phyloP scores from a whole-genome alignment of 1,139 yeast species.

The Yamadazyma pseudoaaseri region DNA sequence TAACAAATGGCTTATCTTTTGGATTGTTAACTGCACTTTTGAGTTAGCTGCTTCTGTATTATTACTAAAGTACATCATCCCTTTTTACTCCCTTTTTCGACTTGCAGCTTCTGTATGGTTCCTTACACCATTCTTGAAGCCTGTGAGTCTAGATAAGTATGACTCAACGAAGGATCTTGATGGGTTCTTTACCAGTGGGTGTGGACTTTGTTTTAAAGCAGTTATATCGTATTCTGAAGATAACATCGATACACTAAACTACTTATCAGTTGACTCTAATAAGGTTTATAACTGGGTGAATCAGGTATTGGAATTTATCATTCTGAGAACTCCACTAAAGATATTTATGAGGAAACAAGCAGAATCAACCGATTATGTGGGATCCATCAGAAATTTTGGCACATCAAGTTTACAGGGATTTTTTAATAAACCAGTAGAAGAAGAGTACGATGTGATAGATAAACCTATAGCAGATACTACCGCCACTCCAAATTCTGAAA shows the following conservation, averaged over 20 bases:
- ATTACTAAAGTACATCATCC: slow-evolving; percentile 37
- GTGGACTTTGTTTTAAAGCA: slow-evolving; percentile 36
- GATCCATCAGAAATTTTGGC: slow-evolving; percentile 6
- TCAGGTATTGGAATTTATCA: background rate
- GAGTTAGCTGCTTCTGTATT: slow-evolving; percentile 32
- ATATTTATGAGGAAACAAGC: too few relatives aligned
- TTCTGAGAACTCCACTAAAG: background rate
- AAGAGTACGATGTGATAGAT: slow-evolving; percentile 46
- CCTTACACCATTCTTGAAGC: slow-evolving; percentile 41
- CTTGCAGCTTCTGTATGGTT: slow-evolving; percentile 52
- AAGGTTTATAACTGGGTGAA: slow-evolving; percentile 2
- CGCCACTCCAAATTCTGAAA: slow-evolving; percentile 8
- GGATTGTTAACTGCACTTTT: slow-evolving; percentile 49
- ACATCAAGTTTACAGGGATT: slow-evolving; percentile 5
- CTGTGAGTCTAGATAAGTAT: slow-evolving; percentile 4
- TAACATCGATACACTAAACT: slow-evolving; percentile 9
- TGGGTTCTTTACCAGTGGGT: slow-evolving; percentile 29
- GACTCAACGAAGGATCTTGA: slow-evolving; percentile 22
- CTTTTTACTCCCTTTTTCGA: slow-evolving; percentile 45
- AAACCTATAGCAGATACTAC: slow-evolving; percentile 8
- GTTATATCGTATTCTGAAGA: slow-evolving; percentile 33
- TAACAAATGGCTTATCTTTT: slow-evolving; percentile 59
- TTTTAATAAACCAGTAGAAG: slow-evolving; percentile 13
- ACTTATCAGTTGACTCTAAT: slow-evolving; percentile 7
- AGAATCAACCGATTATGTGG: too few relatives aligned